Conservation (phyloP, 768 basidiomycete species). For the Boletus sp. region DNA sequence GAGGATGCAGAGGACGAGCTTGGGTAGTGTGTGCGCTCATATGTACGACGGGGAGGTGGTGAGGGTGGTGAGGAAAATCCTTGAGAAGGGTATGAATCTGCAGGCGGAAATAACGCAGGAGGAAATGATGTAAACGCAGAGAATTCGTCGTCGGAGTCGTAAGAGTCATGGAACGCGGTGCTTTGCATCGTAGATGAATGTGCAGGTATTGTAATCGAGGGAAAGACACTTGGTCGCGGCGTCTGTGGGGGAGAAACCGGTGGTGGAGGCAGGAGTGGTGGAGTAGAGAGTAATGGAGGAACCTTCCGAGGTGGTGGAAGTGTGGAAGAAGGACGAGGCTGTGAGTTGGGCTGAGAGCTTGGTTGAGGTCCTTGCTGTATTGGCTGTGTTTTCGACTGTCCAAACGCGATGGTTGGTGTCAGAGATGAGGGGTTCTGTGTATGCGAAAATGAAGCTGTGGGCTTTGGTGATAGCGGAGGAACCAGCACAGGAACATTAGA, state of each 20-base stretch:
- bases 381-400: slow-evolving; percentile 3
- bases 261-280: slow-evolving; percentile 33
- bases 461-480: slow-evolving; percentile 31
- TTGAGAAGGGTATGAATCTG: slow-evolving; percentile 9
- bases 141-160: slow-evolving; percentile 48
- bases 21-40: slow-evolving; percentile 21
- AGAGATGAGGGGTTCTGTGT: slow-evolving; percentile 15
- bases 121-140: slow-evolving; percentile 45
- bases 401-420: slow-evolving; percentile 3
- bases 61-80: slow-evolving; percentile 26
- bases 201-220: slow-evolving; percentile 6
- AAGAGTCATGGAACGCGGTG: slow-evolving; percentile 17
- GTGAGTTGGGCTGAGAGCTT: slow-evolving; percentile 18
- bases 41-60: slow-evolving; percentile 29
- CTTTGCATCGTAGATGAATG: slow-evolving; percentile 8
- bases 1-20: slow-evolving; percentile 29
- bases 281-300: slow-evolving; percentile 23
- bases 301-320: slow-evolving; percentile 25
- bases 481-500: slow-evolving; percentile 14
- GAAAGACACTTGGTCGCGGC: slow-evolving; percentile 21
- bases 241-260: slow-evolving; percentile 32
- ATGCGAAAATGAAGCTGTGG: slow-evolving; percentile 23
- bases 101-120: slow-evolving; percentile 5
- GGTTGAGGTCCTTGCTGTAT: slow-evolving; percentile 16
- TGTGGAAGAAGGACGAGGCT: slow-evolving; percentile 17